Conservation (phyloP, 2,329 filamentous ascomycete species). For the Monosporascus sp. region DNA sequence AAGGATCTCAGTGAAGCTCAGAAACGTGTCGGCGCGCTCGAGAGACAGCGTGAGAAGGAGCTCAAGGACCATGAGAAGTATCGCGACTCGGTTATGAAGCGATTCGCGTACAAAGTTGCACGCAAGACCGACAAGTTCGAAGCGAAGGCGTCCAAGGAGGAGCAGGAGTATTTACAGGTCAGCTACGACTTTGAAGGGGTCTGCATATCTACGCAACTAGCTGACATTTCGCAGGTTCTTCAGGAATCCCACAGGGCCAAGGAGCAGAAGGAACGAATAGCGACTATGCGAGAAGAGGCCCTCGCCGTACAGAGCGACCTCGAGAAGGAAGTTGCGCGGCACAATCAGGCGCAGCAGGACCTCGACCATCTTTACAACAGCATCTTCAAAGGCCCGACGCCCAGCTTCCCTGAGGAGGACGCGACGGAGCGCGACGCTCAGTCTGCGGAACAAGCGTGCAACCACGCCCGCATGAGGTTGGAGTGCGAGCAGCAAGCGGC, state of each 20-base stretch:
- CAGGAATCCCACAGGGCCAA: constrained; percentile 41
- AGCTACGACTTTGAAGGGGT: not conserved
- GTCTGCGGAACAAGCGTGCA: constrained; percentile 30
- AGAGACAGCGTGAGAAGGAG: constrained; percentile 38
- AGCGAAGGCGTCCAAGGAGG: constrained; percentile 46
- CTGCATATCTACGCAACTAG: too few species aligned
- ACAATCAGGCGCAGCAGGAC: constrained; percentile 36
- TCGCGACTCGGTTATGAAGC: constrained; percentile 45
- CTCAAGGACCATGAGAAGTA: constrained; percentile 47
- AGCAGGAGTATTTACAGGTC: constrained; percentile 42
- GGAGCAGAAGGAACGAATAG: constrained; percentile 35
- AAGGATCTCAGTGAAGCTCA: constrained; percentile 31
- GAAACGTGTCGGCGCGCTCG: constrained; percentile 32
- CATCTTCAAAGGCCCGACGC: constrained; percentile 49
- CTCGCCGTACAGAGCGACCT: constrained; percentile 29
- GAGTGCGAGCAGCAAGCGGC: constrained; percentile 38
- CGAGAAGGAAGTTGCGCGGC: constrained; percentile 27
- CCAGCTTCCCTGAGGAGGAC: constrained; percentile 49
- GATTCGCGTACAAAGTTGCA: constrained; percentile 45
- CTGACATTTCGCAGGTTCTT: constrained; percentile 33
- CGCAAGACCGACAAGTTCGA: constrained; percentile 44
- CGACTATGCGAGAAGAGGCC: constrained; percentile 34
- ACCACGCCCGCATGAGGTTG: constrained; percentile 27
- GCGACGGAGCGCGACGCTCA: constrained; percentile 33
- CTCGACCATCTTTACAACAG: constrained; percentile 47